Conservation (phyloP, 2,329 filamentous ascomycete species). For the Cytospora piceae region DNA sequence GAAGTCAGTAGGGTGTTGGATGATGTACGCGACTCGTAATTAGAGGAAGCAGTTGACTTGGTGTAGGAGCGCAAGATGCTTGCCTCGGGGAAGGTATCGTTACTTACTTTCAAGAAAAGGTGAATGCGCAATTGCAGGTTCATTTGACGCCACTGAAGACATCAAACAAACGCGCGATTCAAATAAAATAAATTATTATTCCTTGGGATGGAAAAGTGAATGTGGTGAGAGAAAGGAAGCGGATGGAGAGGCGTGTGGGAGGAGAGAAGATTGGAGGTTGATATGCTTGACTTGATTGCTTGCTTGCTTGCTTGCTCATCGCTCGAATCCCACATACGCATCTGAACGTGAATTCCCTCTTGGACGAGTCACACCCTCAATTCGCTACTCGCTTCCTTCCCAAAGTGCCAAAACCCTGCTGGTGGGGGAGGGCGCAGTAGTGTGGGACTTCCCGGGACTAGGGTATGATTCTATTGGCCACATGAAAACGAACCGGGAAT, state of each 20-base stretch:
- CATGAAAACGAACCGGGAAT: background rate
- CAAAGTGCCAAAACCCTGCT: conserved; percentile 1
- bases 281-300: conserved; percentile 20
- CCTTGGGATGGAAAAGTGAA: conserved; percentile 29
- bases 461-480: background rate
- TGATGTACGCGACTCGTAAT: background rate
- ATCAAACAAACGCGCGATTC: conserved; percentile 88
- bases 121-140: conserved; percentile 81
- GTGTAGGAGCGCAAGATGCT: background rate
- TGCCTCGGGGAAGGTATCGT: background rate
- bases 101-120: conserved; percentile 66
- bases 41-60: background rate
- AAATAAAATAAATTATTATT: conserved; percentile 32
- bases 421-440: conserved; percentile 10
- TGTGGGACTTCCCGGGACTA: background rate
- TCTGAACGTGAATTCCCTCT: background rate
- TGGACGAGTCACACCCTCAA: background rate
- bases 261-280: conserved; percentile 20
- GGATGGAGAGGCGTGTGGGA: background rate
- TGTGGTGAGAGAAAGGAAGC: conserved; percentile 14
- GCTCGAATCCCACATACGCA: conserved; percentile 3
- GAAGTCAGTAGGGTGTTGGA: conserved; percentile 24
- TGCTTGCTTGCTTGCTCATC: background rate
- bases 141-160: conserved; percentile 89
- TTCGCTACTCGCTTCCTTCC: background rate